phyloP scores from a whole-genome alignment of 306 rosid species.

The Astragalus glycyphyllos region DNA sequence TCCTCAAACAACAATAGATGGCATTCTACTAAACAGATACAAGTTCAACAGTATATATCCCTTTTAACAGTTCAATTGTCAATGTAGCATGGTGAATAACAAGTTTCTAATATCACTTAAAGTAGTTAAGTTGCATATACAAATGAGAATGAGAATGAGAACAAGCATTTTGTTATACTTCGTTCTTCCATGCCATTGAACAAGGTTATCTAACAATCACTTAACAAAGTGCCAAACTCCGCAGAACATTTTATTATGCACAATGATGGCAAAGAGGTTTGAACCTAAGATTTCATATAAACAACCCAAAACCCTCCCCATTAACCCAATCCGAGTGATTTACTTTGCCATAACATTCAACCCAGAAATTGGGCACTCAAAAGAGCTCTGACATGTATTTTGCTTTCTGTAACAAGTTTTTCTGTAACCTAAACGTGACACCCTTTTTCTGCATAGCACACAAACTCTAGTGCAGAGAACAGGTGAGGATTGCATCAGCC shows the following conservation, averaged over 20 bases:
- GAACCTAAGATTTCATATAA: background rate
- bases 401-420: constrained; percentile 2
- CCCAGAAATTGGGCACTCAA: background rate
- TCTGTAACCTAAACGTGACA: background rate
- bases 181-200: background rate
- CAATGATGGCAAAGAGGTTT: background rate
- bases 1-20: constrained; percentile 17
- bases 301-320: constrained; percentile 7
- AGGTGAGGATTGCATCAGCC: background rate
- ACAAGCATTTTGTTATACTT: constrained; percentile 3
- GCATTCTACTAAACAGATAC: constrained; percentile 17
- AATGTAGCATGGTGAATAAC: background rate
- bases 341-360: background rate
- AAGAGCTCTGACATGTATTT: background rate
- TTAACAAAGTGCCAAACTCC: background rate
- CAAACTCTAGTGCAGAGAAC: background rate
- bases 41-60: background rate
- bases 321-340: background rate
- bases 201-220: constrained; percentile 1
- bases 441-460: background rate
- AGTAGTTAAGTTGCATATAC: background rate
- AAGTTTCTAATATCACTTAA: constrained; percentile 15
- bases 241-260: background rate
- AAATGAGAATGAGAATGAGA: constrained; percentile 22
- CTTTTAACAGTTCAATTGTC: constrained; percentile 10